A percentile compares a stretch with the other conserved stretches of the same genome.
phyloP scores from a whole-genome alignment of 129 eudicot genomes.

The Chrysanthemum seticuspe region DNA sequence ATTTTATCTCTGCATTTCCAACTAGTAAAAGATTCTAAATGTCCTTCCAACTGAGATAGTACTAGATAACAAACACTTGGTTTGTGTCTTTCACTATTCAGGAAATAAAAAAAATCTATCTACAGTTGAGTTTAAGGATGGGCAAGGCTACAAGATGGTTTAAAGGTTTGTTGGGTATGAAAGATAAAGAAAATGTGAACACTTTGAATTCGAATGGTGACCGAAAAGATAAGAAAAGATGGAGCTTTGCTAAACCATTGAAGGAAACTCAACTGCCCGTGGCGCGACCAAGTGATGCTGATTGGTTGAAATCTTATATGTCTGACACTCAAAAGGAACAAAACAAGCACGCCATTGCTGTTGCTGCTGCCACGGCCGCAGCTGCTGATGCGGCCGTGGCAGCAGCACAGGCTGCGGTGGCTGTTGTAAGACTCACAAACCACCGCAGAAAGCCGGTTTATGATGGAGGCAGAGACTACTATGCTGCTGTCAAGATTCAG shows the following conservation, averaged over 20 bases:
- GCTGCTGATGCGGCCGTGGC: slow-evolving; percentile 97
- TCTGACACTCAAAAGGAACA: slow-evolving; percentile 63
- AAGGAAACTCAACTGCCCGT: slow-evolving; percentile 41
- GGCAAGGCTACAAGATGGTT: slow-evolving; percentile 90
- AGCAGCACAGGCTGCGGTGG: slow-evolving; percentile 96
- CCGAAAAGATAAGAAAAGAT: slow-evolving; percentile 58
- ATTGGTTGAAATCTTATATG: slow-evolving; percentile 62
- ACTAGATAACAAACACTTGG: slow-evolving; percentile 29
- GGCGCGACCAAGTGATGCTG: slow-evolving; percentile 26
- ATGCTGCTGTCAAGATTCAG: slow-evolving; percentile 81
- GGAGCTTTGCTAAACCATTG: slow-evolving; percentile 62
- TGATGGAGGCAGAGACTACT: slow-evolving; percentile 45
- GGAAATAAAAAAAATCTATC: neutral
- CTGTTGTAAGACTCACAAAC: slow-evolving; percentile 83
- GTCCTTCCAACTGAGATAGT: slow-evolving; percentile 25
- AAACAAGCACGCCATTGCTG: slow-evolving; percentile 93
- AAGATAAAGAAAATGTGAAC: slow-evolving; percentile 62
- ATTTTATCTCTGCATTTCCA: slow-evolving; percentile 38
- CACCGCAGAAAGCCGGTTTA: slow-evolving; percentile 45
- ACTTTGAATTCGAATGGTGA: slow-evolving; percentile 35
- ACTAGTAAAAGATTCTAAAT: slow-evolving; percentile 52
- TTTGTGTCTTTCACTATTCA: slow-evolving; percentile 18
- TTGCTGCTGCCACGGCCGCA: slow-evolving; percentile 92
- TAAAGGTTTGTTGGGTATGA: slow-evolving; percentile 72
- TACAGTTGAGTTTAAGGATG: slow-evolving; percentile 36